Evolutionary conservation across 306 rosid genomes (phyloP).

Genomic region (Gillenia trifoliata): DNA sequence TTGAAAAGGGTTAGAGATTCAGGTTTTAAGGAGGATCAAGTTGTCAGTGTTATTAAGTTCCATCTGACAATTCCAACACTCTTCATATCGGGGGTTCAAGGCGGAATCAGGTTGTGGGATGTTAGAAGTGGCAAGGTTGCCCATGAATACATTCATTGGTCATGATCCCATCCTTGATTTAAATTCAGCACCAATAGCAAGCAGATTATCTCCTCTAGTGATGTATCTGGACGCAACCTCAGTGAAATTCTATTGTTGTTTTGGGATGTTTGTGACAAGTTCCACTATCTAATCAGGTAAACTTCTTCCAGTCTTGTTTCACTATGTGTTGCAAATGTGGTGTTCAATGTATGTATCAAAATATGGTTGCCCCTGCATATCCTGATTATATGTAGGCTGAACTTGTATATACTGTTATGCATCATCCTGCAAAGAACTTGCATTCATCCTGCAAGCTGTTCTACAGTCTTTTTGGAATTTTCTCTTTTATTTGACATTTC

Average conservation of each 20-base stretch:
- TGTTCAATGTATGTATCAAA: background rate
- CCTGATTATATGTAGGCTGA: too few species aligned
- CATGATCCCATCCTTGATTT: slow-evolving; percentile 81
- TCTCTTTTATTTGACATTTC: background rate
- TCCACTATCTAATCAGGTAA: slow-evolving; percentile 85
- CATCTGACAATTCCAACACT: slow-evolving; percentile 54
- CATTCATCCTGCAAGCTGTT: background rate
- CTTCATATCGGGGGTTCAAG: slow-evolving; percentile 83
- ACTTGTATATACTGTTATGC: background rate
- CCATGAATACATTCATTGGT: slow-evolving; percentile 52
- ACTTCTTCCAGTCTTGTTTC: slow-evolving; percentile 6
- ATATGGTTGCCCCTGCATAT: background rate
- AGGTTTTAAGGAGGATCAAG: slow-evolving; percentile 61
- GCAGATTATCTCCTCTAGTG: slow-evolving; percentile 78
- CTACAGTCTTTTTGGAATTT: background rate
- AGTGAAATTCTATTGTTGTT: slow-evolving; percentile 80
- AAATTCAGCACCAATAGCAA: slow-evolving; percentile 56
- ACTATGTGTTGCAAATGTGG: background rate
- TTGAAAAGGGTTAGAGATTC: slow-evolving; percentile 74
- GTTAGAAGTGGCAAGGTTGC: slow-evolving; percentile 58
- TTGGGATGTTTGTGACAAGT: slow-evolving; percentile 83
- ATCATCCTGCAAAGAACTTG: background rate
- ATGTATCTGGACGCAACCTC: slow-evolving; percentile 59
- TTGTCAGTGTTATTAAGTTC: slow-evolving; percentile 68
- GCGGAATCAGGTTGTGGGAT: slow-evolving; percentile 75